Percentiles rank a stretch among this genome's conserved stretches.
phyloP scores from a whole-genome alignment of 164 flowering plant genomes.

The Magnolia kwangsiensis region DNA sequence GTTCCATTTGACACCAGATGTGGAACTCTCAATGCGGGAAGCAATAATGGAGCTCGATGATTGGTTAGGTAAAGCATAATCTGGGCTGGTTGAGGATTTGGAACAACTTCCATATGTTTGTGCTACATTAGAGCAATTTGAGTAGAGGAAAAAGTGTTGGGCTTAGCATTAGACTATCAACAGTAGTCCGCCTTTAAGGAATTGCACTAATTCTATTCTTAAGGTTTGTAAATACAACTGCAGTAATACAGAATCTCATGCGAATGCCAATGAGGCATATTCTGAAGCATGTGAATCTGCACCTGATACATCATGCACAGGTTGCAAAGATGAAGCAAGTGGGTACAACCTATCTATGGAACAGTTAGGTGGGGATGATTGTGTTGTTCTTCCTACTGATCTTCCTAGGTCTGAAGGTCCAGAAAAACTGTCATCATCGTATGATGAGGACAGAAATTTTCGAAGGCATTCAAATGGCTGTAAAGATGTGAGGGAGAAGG shows the following conservation, averaged over 20 bases:
- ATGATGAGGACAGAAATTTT: slow-evolving; percentile 34
- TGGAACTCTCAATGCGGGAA: slow-evolving; percentile 70
- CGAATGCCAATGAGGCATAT: slow-evolving; percentile 3
- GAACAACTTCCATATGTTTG: slow-evolving; percentile 92
- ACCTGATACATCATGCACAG: slow-evolving; percentile 4
- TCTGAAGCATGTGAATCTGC: slow-evolving; percentile 17
- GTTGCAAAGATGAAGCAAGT: slow-evolving; percentile 20
- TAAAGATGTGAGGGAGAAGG: slow-evolving; percentile 38
- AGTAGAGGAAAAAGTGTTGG: slow-evolving; percentile 77
- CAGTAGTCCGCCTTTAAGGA: slow-evolving; percentile 14
- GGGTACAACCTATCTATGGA: slow-evolving; percentile 8
- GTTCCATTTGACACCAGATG: slow-evolving; percentile 75
- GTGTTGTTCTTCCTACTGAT: slow-evolving; percentile 24
- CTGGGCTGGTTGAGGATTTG: slow-evolving; percentile 86
- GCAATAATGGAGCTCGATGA: slow-evolving; percentile 72
- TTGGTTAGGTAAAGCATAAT: slow-evolving; percentile 85
- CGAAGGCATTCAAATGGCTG: slow-evolving; percentile 24
- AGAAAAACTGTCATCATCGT: slow-evolving; percentile 29
- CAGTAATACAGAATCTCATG: slow-evolving; percentile 15
- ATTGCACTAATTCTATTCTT: slow-evolving; percentile 8
- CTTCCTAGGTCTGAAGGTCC: slow-evolving; percentile 28
- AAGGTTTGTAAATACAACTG: slow-evolving; percentile 19
- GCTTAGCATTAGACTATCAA: slow-evolving; percentile 33
- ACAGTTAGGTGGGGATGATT: slow-evolving; percentile 24
- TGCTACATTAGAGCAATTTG: slow-evolving; percentile 80